phyloP scores from a whole-genome alignment of 2,329 filamentous ascomycete species.

The Alternaria incomplexa region DNA sequence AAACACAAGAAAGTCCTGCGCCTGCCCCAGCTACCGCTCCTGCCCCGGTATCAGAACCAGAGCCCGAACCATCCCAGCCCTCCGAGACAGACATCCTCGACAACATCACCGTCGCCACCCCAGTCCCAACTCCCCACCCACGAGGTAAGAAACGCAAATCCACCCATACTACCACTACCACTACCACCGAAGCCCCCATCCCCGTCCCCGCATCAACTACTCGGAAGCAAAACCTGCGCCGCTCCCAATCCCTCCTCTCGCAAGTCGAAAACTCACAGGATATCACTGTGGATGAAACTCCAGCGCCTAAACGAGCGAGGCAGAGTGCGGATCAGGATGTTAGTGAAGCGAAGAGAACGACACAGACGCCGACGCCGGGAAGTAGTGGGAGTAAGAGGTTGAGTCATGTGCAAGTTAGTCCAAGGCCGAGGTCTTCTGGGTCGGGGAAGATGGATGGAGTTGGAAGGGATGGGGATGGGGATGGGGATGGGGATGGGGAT shows the following conservation, averaged over 20 bases:
- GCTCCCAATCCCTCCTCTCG: constrained; percentile 38
- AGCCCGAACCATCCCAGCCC: neutral
- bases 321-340: constrained; percentile 33
- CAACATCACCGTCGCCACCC: constrained; percentile 48
- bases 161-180: constrained; percentile 10
- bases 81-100: constrained; percentile 47
- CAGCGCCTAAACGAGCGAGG: constrained; percentile 37
- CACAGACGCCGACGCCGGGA: constrained; percentile 1
- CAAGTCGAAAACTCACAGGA: constrained; percentile 36
- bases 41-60: neutral
- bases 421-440: constrained; percentile 5
- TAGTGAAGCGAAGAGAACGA: constrained; percentile 32
- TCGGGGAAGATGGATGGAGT: neutral
- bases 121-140: constrained; percentile 4
- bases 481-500: too few species aligned
- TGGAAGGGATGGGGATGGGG: neutral
- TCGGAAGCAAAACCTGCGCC: constrained; percentile 32
- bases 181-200: neutral
- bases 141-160: constrained; percentile 29
- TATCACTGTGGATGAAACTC: constrained; percentile 33
- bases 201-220: constrained; percentile 24
- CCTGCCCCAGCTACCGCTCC: neutral
- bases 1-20: neutral
- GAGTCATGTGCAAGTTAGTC: constrained; percentile 36
- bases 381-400: constrained; percentile 29